Percentiles rank a stretch among this genome's conserved stretches.
Evolutionary conservation across 1,284 basidiomycete species (phyloP).

Genomic region (Ganoderma lingzhi): DNA sequence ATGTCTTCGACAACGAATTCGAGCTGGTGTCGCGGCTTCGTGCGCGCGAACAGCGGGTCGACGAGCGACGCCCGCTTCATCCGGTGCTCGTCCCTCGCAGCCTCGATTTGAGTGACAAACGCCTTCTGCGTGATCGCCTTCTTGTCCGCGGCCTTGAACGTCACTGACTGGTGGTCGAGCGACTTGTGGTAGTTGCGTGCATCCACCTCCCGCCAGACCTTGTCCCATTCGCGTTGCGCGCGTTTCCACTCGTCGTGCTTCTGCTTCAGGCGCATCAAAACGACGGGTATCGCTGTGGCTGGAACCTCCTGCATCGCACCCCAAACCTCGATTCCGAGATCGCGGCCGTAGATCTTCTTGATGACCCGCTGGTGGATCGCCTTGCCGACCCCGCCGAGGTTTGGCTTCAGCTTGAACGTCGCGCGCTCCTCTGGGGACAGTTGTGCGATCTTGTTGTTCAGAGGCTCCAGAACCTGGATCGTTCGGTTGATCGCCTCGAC

Average conservation of each 20-base stretch:
- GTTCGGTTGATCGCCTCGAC: slow-evolving; percentile 97
- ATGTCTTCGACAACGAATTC: slow-evolving; percentile 83
- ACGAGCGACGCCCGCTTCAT: slow-evolving; percentile 80
- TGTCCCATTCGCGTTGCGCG: slow-evolving; percentile 99
- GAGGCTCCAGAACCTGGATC: slow-evolving; percentile 91
- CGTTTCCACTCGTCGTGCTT: slow-evolving; percentile 99
- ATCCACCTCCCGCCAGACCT: slow-evolving; percentile 98
- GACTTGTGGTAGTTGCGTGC: slow-evolving; percentile 93
- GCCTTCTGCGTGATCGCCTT: slow-evolving; percentile 87
- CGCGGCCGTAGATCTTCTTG: slow-evolving; percentile 96
- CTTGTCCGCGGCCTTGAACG: slow-evolving; percentile 94
- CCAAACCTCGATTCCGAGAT: slow-evolving; percentile 89
- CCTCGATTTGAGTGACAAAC: slow-evolving; percentile 92
- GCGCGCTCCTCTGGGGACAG: slow-evolving; percentile 85
- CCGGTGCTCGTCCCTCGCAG: slow-evolving; percentile 86
- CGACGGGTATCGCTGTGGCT: slow-evolving; percentile 90
- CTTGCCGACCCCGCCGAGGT: slow-evolving; percentile 90
- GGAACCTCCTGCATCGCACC: slow-evolving; percentile 95
- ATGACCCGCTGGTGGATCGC: slow-evolving; percentile 94
- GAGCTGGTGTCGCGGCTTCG: slow-evolving; percentile 80
- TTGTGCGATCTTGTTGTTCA: slow-evolving; percentile 88
- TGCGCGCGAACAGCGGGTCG: slow-evolving; percentile 80
- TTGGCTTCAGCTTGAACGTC: slow-evolving; percentile 90
- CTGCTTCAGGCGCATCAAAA: slow-evolving; percentile 91
- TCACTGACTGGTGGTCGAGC: slow-evolving; percentile 92